phyloP scores from a whole-genome alignment of 2,329 filamentous ascomycete species.

The Fusarium palustre region DNA sequence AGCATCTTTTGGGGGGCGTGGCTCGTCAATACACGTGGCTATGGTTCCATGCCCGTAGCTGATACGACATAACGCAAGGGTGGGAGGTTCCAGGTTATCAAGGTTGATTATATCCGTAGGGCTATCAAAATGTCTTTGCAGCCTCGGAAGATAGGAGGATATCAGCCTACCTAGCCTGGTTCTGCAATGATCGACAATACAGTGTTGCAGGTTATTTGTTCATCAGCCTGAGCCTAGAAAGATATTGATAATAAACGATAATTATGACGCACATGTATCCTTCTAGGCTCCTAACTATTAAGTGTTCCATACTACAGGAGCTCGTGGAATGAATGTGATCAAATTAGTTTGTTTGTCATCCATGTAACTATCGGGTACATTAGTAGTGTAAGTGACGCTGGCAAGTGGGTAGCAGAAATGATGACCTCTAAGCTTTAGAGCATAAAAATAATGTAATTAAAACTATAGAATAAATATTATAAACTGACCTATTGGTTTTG shows the following conservation, averaged over 20 bases:
- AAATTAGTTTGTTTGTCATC: background rate
- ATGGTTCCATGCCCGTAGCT: background rate
- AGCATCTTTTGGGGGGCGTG: background rate
- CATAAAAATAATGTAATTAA: too few species aligned
- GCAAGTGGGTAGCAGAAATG: too few species aligned
- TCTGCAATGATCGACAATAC: constrained; percentile 11
- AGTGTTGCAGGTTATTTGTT: background rate
- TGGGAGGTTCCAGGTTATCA: background rate
- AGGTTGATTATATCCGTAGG: constrained; percentile 3
- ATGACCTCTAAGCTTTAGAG: too few species aligned
- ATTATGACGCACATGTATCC: background rate
- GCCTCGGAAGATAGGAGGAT: background rate
- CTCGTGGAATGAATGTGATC: background rate
- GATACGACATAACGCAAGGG: constrained; percentile 5
- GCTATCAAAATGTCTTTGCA: background rate
- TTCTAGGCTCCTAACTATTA: background rate
- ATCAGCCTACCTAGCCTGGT: background rate
- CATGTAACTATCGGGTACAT: background rate
- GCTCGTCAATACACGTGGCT: background rate
- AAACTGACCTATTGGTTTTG: too few species aligned
- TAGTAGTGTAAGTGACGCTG: background rate
- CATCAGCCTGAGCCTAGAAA: background rate
- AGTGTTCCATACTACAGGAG: background rate
- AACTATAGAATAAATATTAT: too few species aligned
- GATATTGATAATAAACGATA: background rate